Evolutionary conservation across 176 grass and related monocot species (phyloP), one percentile per base, ranked within the genome.

Genomic region (Areca catechu): DNA sequence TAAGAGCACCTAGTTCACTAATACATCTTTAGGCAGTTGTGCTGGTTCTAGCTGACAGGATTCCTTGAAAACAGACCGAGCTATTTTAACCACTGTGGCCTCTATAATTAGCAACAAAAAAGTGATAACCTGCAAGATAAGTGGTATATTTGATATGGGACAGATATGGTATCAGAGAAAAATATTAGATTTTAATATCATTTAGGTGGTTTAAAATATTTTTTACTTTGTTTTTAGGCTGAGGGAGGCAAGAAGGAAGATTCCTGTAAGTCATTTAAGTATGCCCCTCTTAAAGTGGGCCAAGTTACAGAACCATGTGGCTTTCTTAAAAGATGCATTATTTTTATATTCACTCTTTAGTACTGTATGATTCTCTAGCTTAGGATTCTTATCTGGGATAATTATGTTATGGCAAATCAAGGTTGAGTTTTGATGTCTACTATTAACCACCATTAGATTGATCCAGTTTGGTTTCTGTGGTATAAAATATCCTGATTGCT

Each of bases 321-420:
- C 16, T 37, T 65, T 50, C 56, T 53, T 53, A 69, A 67, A 65
- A 66, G 74, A 19, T 24, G 21, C 4, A n/a, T 34, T 54, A 47
- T 66, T 74, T 77, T 77, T 57, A 77, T 66, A 19, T 56, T 60
- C 16, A 74, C 22, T 34, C 16, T 22, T 37, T 66, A 67, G 60
- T 61, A 70, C 24, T 49, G 59, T 77, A 70, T 70, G 65, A 73
- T 77, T 74, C 2, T 1, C 23, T 21, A n/a, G 63, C 21, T 61
- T 73, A 66, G 43, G 56, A 63, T 74, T 81, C 59, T 81, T 77
- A 24, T 74, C 54, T 74, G 70, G 69, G 70, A 12, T 57, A 54
- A 69, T 68, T 60, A 27, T 60, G 15, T 29, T 16, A 25, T 28
- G 18, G 4, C 0, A 5, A 65, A 77, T 66, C 21, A 57, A 22